phyloP scores from a whole-genome alignment of 345 rosid genomes.

The Gossypium ekmanianum region DNA sequence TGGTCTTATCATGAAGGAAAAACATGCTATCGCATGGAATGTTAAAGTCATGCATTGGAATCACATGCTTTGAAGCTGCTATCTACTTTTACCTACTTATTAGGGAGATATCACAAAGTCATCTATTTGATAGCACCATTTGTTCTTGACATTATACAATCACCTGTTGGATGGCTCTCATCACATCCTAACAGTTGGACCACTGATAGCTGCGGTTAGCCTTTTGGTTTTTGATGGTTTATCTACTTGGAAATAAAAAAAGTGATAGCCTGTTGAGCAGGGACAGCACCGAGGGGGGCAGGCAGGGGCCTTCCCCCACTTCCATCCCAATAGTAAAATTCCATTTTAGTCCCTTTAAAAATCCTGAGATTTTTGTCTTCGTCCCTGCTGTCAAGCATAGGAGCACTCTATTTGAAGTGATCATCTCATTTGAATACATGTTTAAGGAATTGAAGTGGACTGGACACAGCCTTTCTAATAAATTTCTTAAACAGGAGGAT shows the following conservation, averaged over 20 bases:
- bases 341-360: no score
- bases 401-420: background rate
- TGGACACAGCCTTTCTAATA: background rate
- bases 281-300: no score
- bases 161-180: background rate
- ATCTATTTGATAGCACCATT: background rate
- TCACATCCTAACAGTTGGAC: background rate
- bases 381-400: background rate
- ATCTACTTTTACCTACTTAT: background rate
- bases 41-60: background rate
- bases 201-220: background rate
- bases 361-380: no score
- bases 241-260: background rate
- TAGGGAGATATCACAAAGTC: background rate
- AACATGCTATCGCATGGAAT: background rate
- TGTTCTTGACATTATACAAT: background rate
- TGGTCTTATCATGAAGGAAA: slow-evolving; percentile 6
- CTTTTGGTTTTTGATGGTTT: background rate
- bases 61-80: background rate
- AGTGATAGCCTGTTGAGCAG: background rate
- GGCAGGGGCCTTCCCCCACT: no score
- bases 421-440: background rate
- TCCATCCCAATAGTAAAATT: no score
- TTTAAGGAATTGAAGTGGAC: background rate
- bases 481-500: background rate